Conservation (phyloP, 2,329 filamentous ascomycete species). For the Biscogniauxia mediterranea region DNA sequence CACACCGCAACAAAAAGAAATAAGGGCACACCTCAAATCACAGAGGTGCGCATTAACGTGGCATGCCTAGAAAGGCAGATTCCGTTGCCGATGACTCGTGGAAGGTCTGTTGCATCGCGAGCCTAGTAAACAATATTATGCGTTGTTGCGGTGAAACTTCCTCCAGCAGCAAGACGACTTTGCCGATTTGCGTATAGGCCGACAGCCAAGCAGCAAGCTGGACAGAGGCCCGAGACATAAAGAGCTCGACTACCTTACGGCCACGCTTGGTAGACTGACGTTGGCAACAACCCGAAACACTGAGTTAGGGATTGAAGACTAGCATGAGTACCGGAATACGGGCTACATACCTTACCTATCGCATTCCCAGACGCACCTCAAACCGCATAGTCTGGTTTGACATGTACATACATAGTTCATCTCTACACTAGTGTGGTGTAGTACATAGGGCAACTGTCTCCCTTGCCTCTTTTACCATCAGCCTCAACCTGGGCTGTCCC, state of each 20-base stretch:
- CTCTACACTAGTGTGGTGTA: neutral
- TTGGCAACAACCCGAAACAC: conserved; percentile 25
- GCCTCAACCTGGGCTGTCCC: neutral
- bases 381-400: neutral
- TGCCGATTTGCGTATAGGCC: neutral
- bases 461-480: conserved; percentile 6
- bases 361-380: neutral
- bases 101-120: neutral
- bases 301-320: conserved; percentile 11
- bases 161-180: neutral
- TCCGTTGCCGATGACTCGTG: neutral
- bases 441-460: neutral
- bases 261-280: neutral
- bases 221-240: conserved; percentile 17
- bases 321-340: neutral
- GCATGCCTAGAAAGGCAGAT: conserved; percentile 18
- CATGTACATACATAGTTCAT: neutral
- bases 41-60: conserved; percentile 14
- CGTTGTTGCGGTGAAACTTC: neutral
- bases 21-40: conserved; percentile 9
- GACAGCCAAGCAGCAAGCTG: neutral
- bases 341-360: neutral
- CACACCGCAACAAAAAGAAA: conserved; percentile 20
- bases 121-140: neutral
- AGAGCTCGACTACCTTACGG: conserved; percentile 2